Base-by-base conservation (phyloP, 2,329 filamentous ascomycete genomes). In the Penicillium decumbens region DNA sequence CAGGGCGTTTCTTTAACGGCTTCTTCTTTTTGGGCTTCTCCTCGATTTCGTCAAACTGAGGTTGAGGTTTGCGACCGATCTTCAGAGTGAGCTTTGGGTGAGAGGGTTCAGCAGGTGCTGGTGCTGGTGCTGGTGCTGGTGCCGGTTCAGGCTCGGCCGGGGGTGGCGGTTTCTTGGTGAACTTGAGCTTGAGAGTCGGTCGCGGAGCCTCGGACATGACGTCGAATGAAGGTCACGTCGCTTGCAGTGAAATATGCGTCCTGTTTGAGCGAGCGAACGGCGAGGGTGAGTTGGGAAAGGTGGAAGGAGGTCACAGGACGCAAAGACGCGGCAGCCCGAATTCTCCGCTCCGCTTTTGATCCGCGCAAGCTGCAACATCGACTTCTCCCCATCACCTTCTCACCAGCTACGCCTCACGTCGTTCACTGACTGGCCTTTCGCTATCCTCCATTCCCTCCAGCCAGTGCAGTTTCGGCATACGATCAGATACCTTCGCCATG, bases 81-180 rank as follows among this genome's bases (percentile, higher is more conserved):
- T 74, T 75, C 1, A 75, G 58, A 0, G 66, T 75, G 50, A 75
- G 58, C 48, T 74, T 75, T 23, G 55, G 65, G 44, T 65, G 68
- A 56, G 57, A 63, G 35, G 59, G 56, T 47, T 59, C 61, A 38
- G 58, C 44, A 41, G 59, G 30, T 33, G 59, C 49, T 15, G 55
- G 45, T 18, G n/a, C n/a, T n/a, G 33, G 12, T 2, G 20, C 20
- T 23, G 20, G 4, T 23, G 4, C 20, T 13, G 48, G 41, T 33
- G 48, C 25, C 51, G 61, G 28, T 54, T 55, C 28, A 9, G 59
- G 37, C 44, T 61, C 61, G 18, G 62, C 58, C 24, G 63, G 51
- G 12, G 56, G 50, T n/a, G 63, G 54, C 43, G 68, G 67, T 47
- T 67, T 66, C 54, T 73, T 73, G 51, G 65, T 63, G 44, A 74